Evolutionary conservation across 495 filamentous ascomycete genomes (phyloP), one percentile per base, ranked within the genome.

Genomic region (Penicillium pancosmium): DNA sequence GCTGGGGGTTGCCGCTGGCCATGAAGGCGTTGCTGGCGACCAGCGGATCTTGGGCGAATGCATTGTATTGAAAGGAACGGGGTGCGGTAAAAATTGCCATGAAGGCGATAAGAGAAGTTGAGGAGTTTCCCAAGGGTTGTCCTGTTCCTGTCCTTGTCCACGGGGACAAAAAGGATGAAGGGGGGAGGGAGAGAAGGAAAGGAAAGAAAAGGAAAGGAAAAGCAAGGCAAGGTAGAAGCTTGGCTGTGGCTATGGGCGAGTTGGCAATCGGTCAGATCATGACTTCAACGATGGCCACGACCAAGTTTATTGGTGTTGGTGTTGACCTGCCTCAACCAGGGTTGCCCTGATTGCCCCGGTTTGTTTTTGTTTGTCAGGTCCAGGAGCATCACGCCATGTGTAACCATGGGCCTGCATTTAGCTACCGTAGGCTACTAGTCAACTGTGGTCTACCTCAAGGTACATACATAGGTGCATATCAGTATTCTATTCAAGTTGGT

Each of bases 11-110:
- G 50, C 48, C 51, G 51, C 44, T 60, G 61, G 60, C 55, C 33
- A 72, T 63, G 27, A 72, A 59, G 25, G 73, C 56, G 61, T 77
- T 58, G 36, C 71, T 65, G 46, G 67, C 41, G 52, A 65, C 69
- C 57, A 77, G 63, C 12, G 71, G 65, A 59, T 72, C 63, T 54
- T 77, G 71, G 59, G 70, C 57, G 48, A 73, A 50, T 49, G 60
- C 61, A 73, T 76, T 76, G 69, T 76, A 76, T 48, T 87, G 86
- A 62, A 89, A 86, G 44, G 89, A 88, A 7, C 82, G 85, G 58
- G 89, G 89, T 40, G 80, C 72, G 23, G 82, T 83, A 68, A 89
- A 75, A 66, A 78, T 69, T 73, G 77, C 74, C 77, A 80, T 80
- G 58, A 63, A 67, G 66, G 53, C 56, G 51, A 59, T 43, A 50